Percentiles rank a stretch among this genome's conserved stretches.
phyloP scores from a whole-genome alignment of 306 rosid genomes.

The Cucurbita maxima region DNA sequence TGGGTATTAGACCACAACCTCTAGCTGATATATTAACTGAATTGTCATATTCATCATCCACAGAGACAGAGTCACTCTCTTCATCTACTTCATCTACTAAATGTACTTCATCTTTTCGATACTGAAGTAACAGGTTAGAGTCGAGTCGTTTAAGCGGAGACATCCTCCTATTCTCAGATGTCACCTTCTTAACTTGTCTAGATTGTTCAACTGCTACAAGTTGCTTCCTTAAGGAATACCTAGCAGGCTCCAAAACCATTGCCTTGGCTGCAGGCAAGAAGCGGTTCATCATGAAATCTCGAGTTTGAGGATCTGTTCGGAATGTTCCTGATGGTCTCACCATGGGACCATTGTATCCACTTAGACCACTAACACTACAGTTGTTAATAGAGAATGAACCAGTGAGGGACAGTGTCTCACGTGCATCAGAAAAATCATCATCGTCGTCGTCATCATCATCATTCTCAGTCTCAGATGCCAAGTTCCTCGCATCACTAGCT shows the following conservation, averaged over 20 bases:
- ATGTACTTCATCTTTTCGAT: slow-evolving; percentile 27
- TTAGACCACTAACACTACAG: slow-evolving; percentile 57
- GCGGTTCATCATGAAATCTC: slow-evolving; percentile 86
- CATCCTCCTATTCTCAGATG: slow-evolving; percentile 32
- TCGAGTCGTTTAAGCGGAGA: slow-evolving; percentile 14
- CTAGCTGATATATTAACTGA: slow-evolving; percentile 34
- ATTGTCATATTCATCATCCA: slow-evolving; percentile 22
- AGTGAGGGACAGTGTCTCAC: slow-evolving; percentile 35
- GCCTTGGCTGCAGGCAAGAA: slow-evolving; percentile 97
- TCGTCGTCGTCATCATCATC: slow-evolving; percentile 14
- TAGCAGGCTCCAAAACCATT: slow-evolving; percentile 62
- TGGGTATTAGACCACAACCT: slow-evolving; percentile 68
- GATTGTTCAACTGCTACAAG: slow-evolving; percentile 34
- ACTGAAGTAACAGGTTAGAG: slow-evolving; percentile 29
- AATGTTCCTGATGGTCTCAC: slow-evolving; percentile 35
- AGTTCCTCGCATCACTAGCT: slow-evolving; percentile 24
- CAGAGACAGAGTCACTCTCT: slow-evolving; percentile 53
- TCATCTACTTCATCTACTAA: slow-evolving; percentile 37
- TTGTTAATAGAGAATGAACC: slow-evolving; percentile 55
- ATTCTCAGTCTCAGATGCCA: slow-evolving; percentile 19
- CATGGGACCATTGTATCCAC: slow-evolving; percentile 35
- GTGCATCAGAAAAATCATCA: slow-evolving; percentile 62
- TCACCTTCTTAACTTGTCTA: slow-evolving; percentile 30
- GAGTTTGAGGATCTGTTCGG: slow-evolving; percentile 49
- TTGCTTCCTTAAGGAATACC: slow-evolving; percentile 49